A percentile compares a stretch with the other conserved stretches of the same genome.
phyloP scores from a whole-genome alignment of 352 stramenopile genomes.

The Pythium aristosporum region DNA sequence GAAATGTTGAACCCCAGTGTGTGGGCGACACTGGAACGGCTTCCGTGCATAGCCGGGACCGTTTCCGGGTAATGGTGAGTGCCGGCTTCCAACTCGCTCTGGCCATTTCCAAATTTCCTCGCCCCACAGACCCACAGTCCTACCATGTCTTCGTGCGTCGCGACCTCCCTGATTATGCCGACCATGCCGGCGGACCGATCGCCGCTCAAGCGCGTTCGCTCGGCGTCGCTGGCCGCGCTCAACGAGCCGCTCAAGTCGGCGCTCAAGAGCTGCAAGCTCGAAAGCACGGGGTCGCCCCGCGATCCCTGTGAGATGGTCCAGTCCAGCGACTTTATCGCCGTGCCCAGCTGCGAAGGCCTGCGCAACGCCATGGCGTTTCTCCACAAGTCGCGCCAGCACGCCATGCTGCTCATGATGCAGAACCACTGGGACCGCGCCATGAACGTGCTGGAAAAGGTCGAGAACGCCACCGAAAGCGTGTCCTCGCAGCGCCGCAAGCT shows the following conservation, averaged over 20 bases:
- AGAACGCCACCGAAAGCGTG: constrained; percentile 70
- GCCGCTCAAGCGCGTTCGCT: constrained; percentile 31
- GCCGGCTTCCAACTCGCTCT: not conserved
- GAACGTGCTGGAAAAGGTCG: constrained; percentile 71
- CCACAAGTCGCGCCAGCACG: constrained; percentile 66
- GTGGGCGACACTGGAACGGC: not conserved
- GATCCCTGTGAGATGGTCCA: constrained; percentile 26
- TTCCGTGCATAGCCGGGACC: too few species aligned
- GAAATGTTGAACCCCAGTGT: constrained; percentile 21
- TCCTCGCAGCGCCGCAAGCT: constrained; percentile 59
- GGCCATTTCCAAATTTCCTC: not conserved
- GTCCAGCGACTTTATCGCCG: constrained; percentile 12
- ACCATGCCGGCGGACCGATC: constrained; percentile 3
- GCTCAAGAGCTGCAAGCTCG: constrained; percentile 61
- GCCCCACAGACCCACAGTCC: not conserved
- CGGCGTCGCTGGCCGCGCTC: constrained; percentile 22
- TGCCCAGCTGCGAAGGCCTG: constrained; percentile 57
- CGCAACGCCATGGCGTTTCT: constrained; percentile 67
- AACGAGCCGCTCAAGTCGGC: constrained; percentile 42
- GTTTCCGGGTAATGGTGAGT: too few species aligned
- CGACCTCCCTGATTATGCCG: constrained; percentile 35
- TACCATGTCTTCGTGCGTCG: constrained; percentile 49
- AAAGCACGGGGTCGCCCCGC: constrained; percentile 49
- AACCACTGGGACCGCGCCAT: constrained; percentile 80
- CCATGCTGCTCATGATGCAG: constrained; percentile 71